Conservation (phyloP, 106 monocot species). For the Ottelia alismoides region DNA sequence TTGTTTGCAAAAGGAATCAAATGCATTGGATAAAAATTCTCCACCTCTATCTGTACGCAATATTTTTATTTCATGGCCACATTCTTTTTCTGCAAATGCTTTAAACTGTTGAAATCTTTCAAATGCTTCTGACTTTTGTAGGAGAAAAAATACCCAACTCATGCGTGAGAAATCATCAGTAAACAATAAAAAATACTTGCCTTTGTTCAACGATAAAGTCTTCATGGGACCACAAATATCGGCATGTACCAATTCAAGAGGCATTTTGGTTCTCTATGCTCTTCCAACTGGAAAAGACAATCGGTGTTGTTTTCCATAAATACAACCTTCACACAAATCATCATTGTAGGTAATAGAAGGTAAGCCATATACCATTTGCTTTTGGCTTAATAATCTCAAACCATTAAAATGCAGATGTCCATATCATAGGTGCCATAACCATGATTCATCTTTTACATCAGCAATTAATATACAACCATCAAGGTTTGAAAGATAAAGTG, state of each 20-base stretch:
- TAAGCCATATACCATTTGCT: too few relatives aligned
- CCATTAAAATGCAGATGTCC: too few relatives aligned
- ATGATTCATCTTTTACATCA: too few relatives aligned
- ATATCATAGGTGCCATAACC: too few relatives aligned
- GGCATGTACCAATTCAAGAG: not conserved
- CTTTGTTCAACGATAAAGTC: not conserved
- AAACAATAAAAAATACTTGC: not conserved
- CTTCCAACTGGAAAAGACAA: too few relatives aligned
- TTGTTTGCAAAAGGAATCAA: not conserved
- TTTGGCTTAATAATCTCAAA: too few relatives aligned
- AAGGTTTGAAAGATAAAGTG: not conserved
- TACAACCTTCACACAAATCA: too few relatives aligned
- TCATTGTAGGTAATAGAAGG: too few relatives aligned
- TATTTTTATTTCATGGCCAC: not conserved
- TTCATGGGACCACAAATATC: not conserved
- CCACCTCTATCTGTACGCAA: not conserved
- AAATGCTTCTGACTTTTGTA: too few relatives aligned
- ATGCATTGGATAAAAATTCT: slow-evolving; percentile 3
- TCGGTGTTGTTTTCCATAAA: too few relatives aligned
- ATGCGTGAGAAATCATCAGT: slow-evolving; percentile 3
- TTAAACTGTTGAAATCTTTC: not conserved
- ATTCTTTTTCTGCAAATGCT: not conserved
- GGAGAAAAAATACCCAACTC: too few relatives aligned
- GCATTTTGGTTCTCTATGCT: not conserved
- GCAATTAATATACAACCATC: not conserved